Percentiles rank a stretch among this genome's conserved stretches.
Conservation (phyloP, 2,329 filamentous ascomycete genomes). For the Colletotrichum neosansevieriae region DNA sequence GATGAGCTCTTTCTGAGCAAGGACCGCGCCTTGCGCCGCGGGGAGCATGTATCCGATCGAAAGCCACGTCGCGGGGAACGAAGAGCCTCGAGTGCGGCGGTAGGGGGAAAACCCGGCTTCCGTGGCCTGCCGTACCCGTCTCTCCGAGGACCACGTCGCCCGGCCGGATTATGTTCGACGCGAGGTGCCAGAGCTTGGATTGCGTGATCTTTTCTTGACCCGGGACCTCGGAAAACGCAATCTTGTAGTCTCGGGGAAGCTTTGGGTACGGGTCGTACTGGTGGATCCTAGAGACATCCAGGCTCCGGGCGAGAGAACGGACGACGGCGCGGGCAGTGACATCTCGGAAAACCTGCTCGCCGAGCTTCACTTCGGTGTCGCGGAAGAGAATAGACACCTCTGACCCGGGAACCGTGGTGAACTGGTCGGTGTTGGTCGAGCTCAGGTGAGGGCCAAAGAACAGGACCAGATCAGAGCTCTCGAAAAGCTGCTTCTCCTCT, state of each 20-base stretch:
- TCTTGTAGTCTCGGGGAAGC: constrained; percentile 45
- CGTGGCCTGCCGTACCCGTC: constrained; percentile 69
- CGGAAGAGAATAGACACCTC: constrained; percentile 44
- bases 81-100: constrained; percentile 62
- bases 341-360: constrained; percentile 47
- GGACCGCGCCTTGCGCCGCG: constrained; percentile 65
- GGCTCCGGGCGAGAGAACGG: constrained; percentile 41
- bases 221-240: constrained; percentile 38
- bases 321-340: constrained; percentile 43
- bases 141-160: constrained; percentile 69
- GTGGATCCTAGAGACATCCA: constrained; percentile 44
- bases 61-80: constrained; percentile 65
- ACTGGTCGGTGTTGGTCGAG: constrained; percentile 18
- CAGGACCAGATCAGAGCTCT: constrained; percentile 39
- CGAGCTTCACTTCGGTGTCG: constrained; percentile 43
- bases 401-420: constrained; percentile 6
- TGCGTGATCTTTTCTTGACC: constrained; percentile 57
- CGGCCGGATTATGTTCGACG: constrained; percentile 49
- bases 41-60: constrained; percentile 73
- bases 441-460: constrained; percentile 29
- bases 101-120: constrained; percentile 62
- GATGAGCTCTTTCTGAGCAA: constrained; percentile 64
- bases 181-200: constrained; percentile 58
- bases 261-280: constrained; percentile 45
- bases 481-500: not conserved